Conservation (phyloP, 257 asterid genomes). For the Solanum rostratum region DNA sequence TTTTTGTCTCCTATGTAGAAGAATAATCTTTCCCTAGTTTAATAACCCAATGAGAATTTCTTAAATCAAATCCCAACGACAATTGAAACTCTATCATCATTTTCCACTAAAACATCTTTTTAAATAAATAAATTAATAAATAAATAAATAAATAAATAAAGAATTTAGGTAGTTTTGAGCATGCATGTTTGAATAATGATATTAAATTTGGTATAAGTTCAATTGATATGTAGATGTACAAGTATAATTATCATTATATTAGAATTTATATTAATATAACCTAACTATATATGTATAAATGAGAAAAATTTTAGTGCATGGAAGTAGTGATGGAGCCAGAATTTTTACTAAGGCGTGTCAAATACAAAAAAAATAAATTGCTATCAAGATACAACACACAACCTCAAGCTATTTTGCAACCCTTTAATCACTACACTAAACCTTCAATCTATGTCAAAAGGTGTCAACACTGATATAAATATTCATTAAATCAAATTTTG, state of each 20-base stretch:
- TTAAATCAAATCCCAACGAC: not conserved
- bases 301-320: no score
- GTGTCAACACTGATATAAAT: no score
- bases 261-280: not conserved
- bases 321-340: no score
- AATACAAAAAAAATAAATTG: no score
- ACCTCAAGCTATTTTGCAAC: no score
- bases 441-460: no score
- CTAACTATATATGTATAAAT: not conserved
- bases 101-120: not conserved
- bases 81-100: not conserved
- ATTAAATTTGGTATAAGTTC: not conserved
- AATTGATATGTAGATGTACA: not conserved
- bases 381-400: no score
- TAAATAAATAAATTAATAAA: not conserved
- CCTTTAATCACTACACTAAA: no score
- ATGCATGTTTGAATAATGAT: not conserved
- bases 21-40: not conserved
- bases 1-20: conserved; percentile 9
- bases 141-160: no score
- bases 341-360: no score
- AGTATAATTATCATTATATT: not conserved
- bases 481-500: no score
- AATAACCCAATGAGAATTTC: not conserved
- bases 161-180: no score